Base-by-base conservation (phyloP, 495 filamentous ascomycete genomes). In the Penicillium longicatenatum region DNA sequence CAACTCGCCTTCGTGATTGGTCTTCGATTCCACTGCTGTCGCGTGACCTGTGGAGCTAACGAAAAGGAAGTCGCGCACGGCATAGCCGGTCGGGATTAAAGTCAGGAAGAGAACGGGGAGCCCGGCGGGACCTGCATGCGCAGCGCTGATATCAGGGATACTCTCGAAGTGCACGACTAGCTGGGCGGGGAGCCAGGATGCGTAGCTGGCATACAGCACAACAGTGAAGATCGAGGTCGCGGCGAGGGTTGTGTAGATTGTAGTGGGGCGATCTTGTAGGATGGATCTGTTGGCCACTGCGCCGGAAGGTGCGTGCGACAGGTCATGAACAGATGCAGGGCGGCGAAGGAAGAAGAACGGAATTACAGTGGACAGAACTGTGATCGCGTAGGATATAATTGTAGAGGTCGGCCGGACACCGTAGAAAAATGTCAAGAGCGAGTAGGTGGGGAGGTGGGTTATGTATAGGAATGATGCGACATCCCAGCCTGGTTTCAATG, bases 361-460 rank as follows among this genome's bases (percentile, higher is more conserved):
- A 41, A 91, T 65, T 46, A 82, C 83, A 20, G 82, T 84, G 8
- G 90, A 82, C 60, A 86, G 60, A 46, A 89, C 68, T 54, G 91
- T 88, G 60, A 92, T 86, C 9, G 66, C 62, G 54, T 89, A 81
- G 26, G 82, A 82, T 17, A 77, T 67, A 41, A 82, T 61, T 19
- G 84, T 71, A 9, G 89, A 85, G 46, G 70, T 72, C 9, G 81
- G 75, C 6, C 82, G 79, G 52, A 92, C 76, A 16, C 73, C 67
- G 79, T 93, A 96, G 79, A 93, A 95, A 61, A 82, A 83, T 24
- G 75, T 76, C 33, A 92, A 75, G 45, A 97, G 85, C 58, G 84
- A 85, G 60, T 85, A 81, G 50, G 81, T 82, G 31, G 92, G 92
- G 11, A 87, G 78, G 70, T 89, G 85, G 22, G 87, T 84, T 6